Evolutionary conservation across 2,329 filamentous ascomycete species (phyloP), one percentile per base, ranked within the genome.

Genomic region (Fusarium clavum): DNA sequence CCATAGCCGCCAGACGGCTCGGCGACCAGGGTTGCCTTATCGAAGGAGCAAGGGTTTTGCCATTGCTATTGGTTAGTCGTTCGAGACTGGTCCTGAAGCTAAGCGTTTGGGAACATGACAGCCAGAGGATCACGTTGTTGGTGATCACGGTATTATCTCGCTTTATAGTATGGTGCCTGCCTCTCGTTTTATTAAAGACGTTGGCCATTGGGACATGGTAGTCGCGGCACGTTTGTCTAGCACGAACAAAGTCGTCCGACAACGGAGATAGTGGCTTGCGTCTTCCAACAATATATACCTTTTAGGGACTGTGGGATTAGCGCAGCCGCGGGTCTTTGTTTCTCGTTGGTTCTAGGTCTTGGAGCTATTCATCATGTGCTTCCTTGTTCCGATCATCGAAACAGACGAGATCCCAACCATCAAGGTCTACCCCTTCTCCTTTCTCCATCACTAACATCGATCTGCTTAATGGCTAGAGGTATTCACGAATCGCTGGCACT

Each of bases 41-140:
- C 68, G 69, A 60, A 46, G 61, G 67, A 52, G 64, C 78, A 79
- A 66, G 79, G 80, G 73, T 75, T 74, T 74, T 51, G n/a, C 30
- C n/a, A 29, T 53, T 54, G 44, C 64, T 40, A 82, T 81, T 82
- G 80, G 80, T 55, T 49, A 59, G 27, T 22, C 25, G n/a, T 45
- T 64, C 72, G 64, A 77, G 69, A 76, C 69, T 71, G 43, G 69
- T 72, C 68, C 43, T 70, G 70, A 72, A 73, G 55, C 44, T 38
- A 77, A 67, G 65, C 64, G 73, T 64, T 69, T 64, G 76, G 77
- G 77, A 80, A 79, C 76, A 77, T 79, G 79, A 81, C 68, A 71
- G 49, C 61, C 59, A 67, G 52, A 67, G 52, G 56, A 59, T 64
- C 56, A 64, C n/a, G 44, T 43, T 62, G 60, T 69, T 71, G 60